A percentile compares a stretch with the other conserved stretches of the same genome.
Evolutionary conservation across 2,329 filamentous ascomycete genomes (phyloP).

Genomic region (Orbilia ellipsospora): DNA sequence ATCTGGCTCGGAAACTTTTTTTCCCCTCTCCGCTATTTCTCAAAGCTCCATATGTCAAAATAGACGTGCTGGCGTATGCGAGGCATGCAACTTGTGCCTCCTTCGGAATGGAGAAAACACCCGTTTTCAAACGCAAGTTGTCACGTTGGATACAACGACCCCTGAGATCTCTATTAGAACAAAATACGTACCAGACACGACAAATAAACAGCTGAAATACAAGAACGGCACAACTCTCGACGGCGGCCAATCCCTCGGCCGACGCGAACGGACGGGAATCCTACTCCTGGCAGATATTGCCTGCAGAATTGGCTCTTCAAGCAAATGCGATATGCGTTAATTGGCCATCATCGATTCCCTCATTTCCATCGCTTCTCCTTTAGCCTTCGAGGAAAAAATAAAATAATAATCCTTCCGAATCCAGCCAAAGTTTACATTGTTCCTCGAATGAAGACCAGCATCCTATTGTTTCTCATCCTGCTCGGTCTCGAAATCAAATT

Average conservation of each 20-base stretch:
- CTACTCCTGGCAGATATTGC: not conserved
- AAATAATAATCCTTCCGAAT: slow-evolving; percentile 6
- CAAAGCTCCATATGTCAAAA: not conserved
- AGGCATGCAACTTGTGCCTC: not conserved
- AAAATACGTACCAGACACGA: no score
- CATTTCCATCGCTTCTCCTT: slow-evolving; percentile 24
- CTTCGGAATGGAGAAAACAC: not conserved
- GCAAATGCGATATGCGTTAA: not conserved
- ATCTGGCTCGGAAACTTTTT: not conserved
- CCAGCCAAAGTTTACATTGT: slow-evolving; percentile 25
- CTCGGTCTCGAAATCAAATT: slow-evolving; percentile 5
- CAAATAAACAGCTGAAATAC: no score
- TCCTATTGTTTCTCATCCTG: slow-evolving; percentile 11
- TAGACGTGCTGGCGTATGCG: no score
- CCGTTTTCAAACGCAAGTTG: slow-evolving; percentile 3
- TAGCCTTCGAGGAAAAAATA: not conserved
- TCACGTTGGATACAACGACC: not conserved
- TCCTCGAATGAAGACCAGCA: slow-evolving; percentile 5
- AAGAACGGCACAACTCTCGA: not conserved
- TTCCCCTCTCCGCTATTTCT: no score
- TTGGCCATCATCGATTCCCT: slow-evolving; percentile 15
- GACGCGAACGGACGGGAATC: slow-evolving; percentile 1
- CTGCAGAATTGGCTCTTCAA: slow-evolving; percentile 23
- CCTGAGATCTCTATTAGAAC: no score
- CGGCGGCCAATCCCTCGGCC: not conserved